Base-by-base conservation (phyloP, 768 basidiomycete genomes). In the Ramaria sp. region DNA sequence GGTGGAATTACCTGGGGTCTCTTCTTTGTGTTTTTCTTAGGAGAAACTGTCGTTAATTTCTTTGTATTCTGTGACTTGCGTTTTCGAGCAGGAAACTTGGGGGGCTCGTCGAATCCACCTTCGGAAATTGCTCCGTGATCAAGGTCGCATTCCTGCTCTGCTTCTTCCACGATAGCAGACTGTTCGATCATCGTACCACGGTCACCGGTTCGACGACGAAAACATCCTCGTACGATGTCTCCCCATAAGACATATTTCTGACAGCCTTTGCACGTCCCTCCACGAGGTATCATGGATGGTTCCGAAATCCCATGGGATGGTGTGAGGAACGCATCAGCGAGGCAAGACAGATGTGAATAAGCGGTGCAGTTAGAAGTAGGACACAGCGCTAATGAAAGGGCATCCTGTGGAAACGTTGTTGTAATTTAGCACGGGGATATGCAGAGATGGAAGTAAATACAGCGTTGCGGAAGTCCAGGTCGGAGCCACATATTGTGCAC, bases 161-260 rank as follows among this genome's bases (percentile, higher is more conserved):
- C 51, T 52, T 57, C 53, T 55, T 49, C 30, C 43, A 27, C 25
- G 3, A 45, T 28, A 42, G 24, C 52, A 20, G 42, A 48, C 18
- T 69, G 59, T 24, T 64, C 65, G 8, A 59, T 34, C 32, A 65
- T 65, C 1, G 61, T 60, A 3, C 64, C 41, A 28, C 62, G 61
- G n/a, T 66, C 67, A 5, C 71, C 70, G 16, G 66, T 58, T 22
- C 64, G 65, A 25, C 82, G 73, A 16, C 82, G 72, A 62, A 78
- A 82, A 59, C 75, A 78, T 2, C 81, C 83, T 13, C 77, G 73
- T 27, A 85, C 66, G 20, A 87, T 64, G 60, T 87, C 83, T 5
- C 85, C 84, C 84, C 83, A 87, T 0, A 86, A 70, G 3, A 71
- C 72, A 60, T 83, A 85, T 0, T 67, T 63, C 3, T 62, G 57